Percentiles rank a stretch among this genome's conserved stretches.
These are phyloP conservation scores for Helichrysum umbraculigerum DNA, from an alignment of 129 eudicot species.

Conservation along the genomic window DNA sequence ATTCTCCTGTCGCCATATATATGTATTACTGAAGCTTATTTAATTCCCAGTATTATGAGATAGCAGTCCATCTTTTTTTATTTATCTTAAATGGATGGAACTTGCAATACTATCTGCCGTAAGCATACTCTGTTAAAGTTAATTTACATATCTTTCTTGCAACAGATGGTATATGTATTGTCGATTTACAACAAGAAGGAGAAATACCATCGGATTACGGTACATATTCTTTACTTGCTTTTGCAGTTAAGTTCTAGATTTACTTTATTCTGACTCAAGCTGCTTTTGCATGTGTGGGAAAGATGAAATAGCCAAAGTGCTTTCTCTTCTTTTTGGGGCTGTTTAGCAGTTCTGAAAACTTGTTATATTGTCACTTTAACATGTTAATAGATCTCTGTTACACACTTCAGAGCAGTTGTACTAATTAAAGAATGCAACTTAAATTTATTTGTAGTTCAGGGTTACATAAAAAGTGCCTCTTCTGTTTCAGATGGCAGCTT, in stretches of 20 bases:
- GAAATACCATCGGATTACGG: conserved; percentile 87
- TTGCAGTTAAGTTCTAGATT: conserved; percentile 12
- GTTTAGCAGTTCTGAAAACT: not conserved
- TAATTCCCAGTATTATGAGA: conserved; percentile 2
- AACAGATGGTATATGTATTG: conserved; percentile 94
- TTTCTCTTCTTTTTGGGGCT: not conserved
- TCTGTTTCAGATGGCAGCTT: conserved; percentile 93
- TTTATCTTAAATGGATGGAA: conserved; percentile 21
- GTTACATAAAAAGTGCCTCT: conserved; percentile 23
- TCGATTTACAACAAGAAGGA: conserved; percentile 96
- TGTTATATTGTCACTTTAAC: conserved; percentile 14
- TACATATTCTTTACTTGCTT: conserved; percentile 32
- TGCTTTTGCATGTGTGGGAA: conserved; percentile 16
- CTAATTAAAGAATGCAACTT: not conserved
- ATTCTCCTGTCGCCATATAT: not conserved
- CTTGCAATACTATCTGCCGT: conserved; percentile 12
- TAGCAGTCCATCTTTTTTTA: conserved; percentile 13
- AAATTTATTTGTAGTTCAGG: not conserved
- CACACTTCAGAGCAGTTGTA: not conserved
- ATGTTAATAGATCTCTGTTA: not conserved
- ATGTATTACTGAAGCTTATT: conserved; percentile 13
- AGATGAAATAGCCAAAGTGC: conserved; percentile 9
- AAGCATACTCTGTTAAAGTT: conserved; percentile 9
- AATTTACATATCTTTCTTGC: conserved; percentile 14
- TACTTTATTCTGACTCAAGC: conserved; percentile 4